phyloP scores from a whole-genome alignment of 352 stramenopile species.

The Phytophthora kernoviae region DNA sequence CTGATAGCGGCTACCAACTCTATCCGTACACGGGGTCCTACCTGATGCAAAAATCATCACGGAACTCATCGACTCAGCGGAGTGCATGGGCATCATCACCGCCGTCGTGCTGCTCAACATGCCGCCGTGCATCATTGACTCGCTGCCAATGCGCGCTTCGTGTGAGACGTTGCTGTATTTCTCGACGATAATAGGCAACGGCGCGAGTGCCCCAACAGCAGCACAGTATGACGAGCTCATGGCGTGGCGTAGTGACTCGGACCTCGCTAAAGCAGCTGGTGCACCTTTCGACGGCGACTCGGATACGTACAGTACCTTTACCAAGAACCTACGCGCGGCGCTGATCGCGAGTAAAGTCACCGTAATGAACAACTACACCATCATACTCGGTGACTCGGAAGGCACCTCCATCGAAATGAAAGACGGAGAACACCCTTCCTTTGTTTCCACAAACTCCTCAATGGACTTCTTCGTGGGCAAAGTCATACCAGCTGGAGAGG shows the following conservation, averaged over 20 bases:
- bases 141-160: slow-evolving; percentile 55
- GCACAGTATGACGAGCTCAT: slow-evolving; percentile 56
- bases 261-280: slow-evolving; percentile 50
- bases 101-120: slow-evolving; percentile 46
- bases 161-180: slow-evolving; percentile 74
- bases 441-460: slow-evolving; percentile 35
- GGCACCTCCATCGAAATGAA: slow-evolving; percentile 35
- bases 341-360: slow-evolving; percentile 44
- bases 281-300: slow-evolving; percentile 60
- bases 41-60: slow-evolving; percentile 41
- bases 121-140: slow-evolving; percentile 52
- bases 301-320: slow-evolving; percentile 52
- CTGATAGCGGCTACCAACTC: slow-evolving; percentile 57
- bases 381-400: slow-evolving; percentile 31
- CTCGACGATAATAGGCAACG: slow-evolving; percentile 43
- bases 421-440: slow-evolving; percentile 36
- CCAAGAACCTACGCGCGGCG: slow-evolving; percentile 41
- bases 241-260: slow-evolving; percentile 54
- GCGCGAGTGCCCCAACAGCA: slow-evolving; percentile 30
- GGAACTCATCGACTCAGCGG: slow-evolving; percentile 46
- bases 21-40: slow-evolving; percentile 63
- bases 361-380: slow-evolving; percentile 46
- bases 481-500: slow-evolving; percentile 23
- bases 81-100: slow-evolving; percentile 60
- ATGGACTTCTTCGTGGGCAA: slow-evolving; percentile 35